Base-by-base conservation (phyloP, 805 yeast species). In the Saccharomycopsis microspora region DNA sequence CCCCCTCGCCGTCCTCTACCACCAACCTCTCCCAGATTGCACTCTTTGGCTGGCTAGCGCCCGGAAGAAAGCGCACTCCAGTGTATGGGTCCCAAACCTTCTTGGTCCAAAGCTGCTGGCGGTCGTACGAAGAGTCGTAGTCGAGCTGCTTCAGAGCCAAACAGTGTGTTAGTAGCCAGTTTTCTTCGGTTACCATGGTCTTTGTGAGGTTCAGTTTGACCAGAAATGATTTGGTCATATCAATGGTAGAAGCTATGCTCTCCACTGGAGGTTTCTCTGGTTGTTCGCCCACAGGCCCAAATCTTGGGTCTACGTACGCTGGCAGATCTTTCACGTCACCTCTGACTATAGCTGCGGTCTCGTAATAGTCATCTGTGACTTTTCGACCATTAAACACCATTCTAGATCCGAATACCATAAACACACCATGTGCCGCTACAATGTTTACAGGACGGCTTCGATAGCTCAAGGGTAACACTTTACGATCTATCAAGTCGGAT, bases 371-470 rank as follows among this genome's bases (percentile, higher is more conserved):
- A 66, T 93, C 98, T 8, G 68, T 71, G 32, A 85, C 82, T 55
- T 83, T 78, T 53, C 74, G 76, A 40, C 98, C 98, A 46, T 85
- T 83, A 27, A 77, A 74, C 37, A 93, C 70, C 44, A 89, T 78
- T 52, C 78, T 77, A 29, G 95, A 85, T 4, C 98, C 98, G 69
- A 93, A 90, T 64, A 89, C 97, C 54, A 88, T 74, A 65, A 76
- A 93, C 1, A 88, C 80, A 10, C 94, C 81, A 49, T 94, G 75
- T 0, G 98, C 97, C 4, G 97, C 81, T 4, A 93, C 95, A 39
- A 90, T 68, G 51, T 93, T 89, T 35, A 93, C 89, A 1, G 87
- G 75, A 56, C 97, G 75, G 42, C 95, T 93, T 65, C 87, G 87
- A 64, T 87, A 90, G 2, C 96, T 84, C 55, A 82, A 83, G 2